Base-by-base conservation (phyloP, 768 basidiomycete genomes). In the Paxillus involutus region DNA sequence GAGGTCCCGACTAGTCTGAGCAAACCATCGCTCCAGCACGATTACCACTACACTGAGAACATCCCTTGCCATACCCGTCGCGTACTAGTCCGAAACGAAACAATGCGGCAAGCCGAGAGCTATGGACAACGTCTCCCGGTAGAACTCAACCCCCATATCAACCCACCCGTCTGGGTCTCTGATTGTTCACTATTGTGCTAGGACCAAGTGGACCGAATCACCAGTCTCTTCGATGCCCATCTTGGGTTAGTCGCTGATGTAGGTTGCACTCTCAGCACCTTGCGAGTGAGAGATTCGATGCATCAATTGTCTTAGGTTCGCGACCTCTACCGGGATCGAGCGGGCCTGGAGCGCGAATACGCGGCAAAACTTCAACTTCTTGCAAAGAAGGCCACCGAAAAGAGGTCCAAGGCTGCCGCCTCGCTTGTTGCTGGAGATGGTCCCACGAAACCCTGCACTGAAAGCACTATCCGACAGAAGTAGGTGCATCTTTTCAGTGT, bases 301-400 rank as follows among this genome's bases (percentile, higher is more conserved):
- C 12, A 46, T 53, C 43, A 5, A 50, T 49, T 48, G 3, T 44
- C 40, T 41, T 56, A 92, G 91, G 80, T 89, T 49, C 82, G 87
- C 53, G 89, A 92, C 43, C 60, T 93, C 47, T 86, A 89, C 63
- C 74, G 75, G 41, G 86, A 86, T 47, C 80, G 85, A 43, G 83
- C 74, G 10, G 78, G 75, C 7, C 73, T 93, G 11, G 91, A 94
- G 68, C 82, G 86, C 48, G 91, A 94, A 65, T 93, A 91, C 65
- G 88, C 89, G 0, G 65, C 71, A 24, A 91, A 88, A 65, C 75
- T 94, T 10, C 84, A 86, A 63, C 68, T 75, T 14, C 68, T 94
- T 32, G 77, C 78, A 8, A 84, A 80, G 68, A 91, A 85, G 64
- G 84, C 85, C 1, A 70, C 75, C 10, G 91, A 93, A 42, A 89